Evolutionary conservation across 106 monocot genomes (phyloP).

Genomic region (Xerophyta viscosa): DNA sequence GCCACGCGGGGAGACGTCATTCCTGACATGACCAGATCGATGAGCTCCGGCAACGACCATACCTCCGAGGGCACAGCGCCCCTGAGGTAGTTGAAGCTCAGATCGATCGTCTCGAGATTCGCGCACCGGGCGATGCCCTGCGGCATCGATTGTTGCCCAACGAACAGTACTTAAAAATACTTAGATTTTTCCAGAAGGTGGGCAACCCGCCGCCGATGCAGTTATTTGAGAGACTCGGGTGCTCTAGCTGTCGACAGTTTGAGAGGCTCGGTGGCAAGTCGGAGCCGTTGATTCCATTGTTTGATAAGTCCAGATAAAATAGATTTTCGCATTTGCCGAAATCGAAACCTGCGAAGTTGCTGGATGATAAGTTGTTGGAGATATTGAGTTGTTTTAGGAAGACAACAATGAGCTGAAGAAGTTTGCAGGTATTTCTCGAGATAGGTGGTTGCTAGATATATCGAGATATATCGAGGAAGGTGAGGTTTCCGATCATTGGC

Average conservation of each 20-base stretch:
- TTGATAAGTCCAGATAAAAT: slow-evolving; percentile 34
- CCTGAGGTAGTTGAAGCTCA: slow-evolving; percentile 57
- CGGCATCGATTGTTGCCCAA: slow-evolving; percentile 41
- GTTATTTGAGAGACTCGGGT: slow-evolving; percentile 47
- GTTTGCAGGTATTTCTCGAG: slow-evolving; percentile 33
- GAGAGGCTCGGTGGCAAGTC: slow-evolving; percentile 36
- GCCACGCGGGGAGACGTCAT: no score
- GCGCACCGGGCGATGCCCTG: slow-evolving; percentile 20
- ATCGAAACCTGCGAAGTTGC: slow-evolving; percentile 44
- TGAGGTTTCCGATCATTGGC: no score
- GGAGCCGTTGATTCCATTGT: slow-evolving; percentile 34
- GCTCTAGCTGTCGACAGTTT: slow-evolving; percentile 39
- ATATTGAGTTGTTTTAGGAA: slow-evolving; percentile 28
- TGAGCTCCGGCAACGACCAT: slow-evolving; percentile 33
- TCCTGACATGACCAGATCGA: slow-evolving; percentile 44
- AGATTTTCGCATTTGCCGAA: slow-evolving; percentile 48
- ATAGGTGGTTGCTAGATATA: slow-evolving; percentile 35
- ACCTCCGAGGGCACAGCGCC: slow-evolving; percentile 45
- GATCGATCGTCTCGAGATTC: slow-evolving; percentile 33
- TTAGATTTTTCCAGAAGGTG: slow-evolving; percentile 24
- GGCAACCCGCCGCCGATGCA: slow-evolving; percentile 32
- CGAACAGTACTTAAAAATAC: slow-evolving; percentile 25
- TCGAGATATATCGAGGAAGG: slow-evolving; percentile 43
- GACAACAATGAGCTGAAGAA: slow-evolving; percentile 26
- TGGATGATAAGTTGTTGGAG: slow-evolving; percentile 37